Base-by-base conservation (phyloP, 2,329 filamentous ascomycete species). In the Dryadomyces quercivorus region DNA sequence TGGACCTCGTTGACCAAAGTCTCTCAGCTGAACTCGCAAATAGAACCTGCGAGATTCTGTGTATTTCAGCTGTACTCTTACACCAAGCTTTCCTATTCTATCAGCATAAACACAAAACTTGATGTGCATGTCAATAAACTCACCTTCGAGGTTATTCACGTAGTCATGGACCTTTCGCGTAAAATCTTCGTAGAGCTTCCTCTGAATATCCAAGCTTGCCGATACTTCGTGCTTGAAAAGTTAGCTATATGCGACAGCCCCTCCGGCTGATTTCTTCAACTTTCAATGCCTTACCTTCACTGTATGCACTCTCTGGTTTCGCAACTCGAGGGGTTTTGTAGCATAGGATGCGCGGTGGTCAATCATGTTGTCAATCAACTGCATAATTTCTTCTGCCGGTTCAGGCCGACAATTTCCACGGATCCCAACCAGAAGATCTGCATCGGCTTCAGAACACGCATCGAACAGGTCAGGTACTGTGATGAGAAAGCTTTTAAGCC, bases 251-350 rank as follows among this genome's bases (percentile, higher is more conserved):
- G 26, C 8, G 26, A 4, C 26, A 31, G 8, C 4, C 8, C 26
- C 26, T 31, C 4, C 26, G 26, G 6, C 0, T n/a, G 8, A 12
- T 22, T 40, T 22, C 18, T 43, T 26, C 3, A 4, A 8, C 1
- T 20, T 20, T 13, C 8, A n/a, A n/a, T 21, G 21, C 43, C 60
- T 55, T 63, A 83, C 81, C 71, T 86, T 93, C 36, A 97, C 85
- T 21, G 92, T 92, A 70, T 94, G 96, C 0, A 86, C 88, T 59
- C 92, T 77, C 65, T 97, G 92, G 58, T 96, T 95, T 15, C 91
- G 80, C 55, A 95, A 74, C 58, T 96, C 92, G 5, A 97, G 75
- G 0, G 93, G 85, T 21, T 84, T 81, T 49, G 78, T 87, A 56
- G 88, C 85, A 61, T 86, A 94, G 0, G 76, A 79, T 0, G 90